Evolutionary conservation across 108 stramenopile species (phyloP), one percentile per base, ranked within the genome.

Genomic region (Cyclostephanos tholiformis): DNA sequence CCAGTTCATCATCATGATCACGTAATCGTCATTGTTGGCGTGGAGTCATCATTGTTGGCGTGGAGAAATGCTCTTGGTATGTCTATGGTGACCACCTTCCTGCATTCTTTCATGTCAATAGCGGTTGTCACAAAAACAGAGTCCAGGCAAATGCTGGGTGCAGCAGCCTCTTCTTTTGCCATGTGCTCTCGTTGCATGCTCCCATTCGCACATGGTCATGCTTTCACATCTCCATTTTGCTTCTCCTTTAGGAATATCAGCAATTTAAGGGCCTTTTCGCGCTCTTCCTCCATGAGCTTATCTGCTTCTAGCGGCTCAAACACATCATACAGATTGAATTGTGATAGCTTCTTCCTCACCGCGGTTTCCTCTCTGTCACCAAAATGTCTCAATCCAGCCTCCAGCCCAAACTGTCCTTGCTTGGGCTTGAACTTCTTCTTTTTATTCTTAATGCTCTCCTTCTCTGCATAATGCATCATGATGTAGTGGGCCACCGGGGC

Each of bases 111-210:
- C 46, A 23, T 64, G 29, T 71, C 49, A 13, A 58, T 58, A 19
- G 69, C 51, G 2, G 51, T 19, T 32, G 32, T 16, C 67, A 26
- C 7, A 82, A 44, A 6, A 82, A 14, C 12, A 79, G 19, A 22
- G 67, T 82, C 77, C 8, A 36, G n/a, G 0, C 63, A 39, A 4
- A 75, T 56, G 25, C 78, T 77, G 29, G 82, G 82, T 4, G 85
- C 71, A 0, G 49, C 63, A 25, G 16, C 23, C 43, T 74, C 59
- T 1, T 38, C 23, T 29, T 65, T 30, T 29, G 29, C 57, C 26
- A 30, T 13, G 32, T 30, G 9, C 32, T 27, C 29, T 5, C 57
- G 26, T 11, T 59, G 57, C 10, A 16, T 4, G 26, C 9, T 41
- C n/a, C 51, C 57, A 1, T 29, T 20, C n/a, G 64, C 48, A 25